Base-by-base conservation (phyloP, 2,329 filamentous ascomycete genomes). In the Fusarium longipes region DNA sequence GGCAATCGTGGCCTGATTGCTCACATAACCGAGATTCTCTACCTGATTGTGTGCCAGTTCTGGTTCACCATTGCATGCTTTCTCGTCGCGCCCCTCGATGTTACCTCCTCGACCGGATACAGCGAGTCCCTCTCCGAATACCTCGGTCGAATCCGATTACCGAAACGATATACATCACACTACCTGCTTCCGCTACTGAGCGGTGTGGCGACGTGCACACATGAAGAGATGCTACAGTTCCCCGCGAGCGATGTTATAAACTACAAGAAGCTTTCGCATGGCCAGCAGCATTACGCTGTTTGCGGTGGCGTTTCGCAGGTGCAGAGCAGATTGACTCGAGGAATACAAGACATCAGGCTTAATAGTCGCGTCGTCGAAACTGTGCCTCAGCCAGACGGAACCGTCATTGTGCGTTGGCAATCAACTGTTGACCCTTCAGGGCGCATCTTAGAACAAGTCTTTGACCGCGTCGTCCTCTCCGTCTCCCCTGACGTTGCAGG, bases 131-230 rank as follows among this genome's bases (percentile, higher is more conserved):
- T 88, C 1, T 78, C 73, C 17, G 74, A 82, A 33, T 89, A 88
- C 62, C 68, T 85, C 8, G 55, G 73, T n/a, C 77, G 86, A n/a
- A 84, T 84, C 6, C 75, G 78, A 48, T 71, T 87, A 2, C 85
- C 86, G 0, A 74, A 72, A 8, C 79, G 80, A 27, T 87, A 85
- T 55, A 70, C 78, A 5, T 73, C 76, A 4, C 79, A 81, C 32
- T 88, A 88, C 67, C 71, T 89, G 9, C 74, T 88, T 0, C 86
- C 86, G 0, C 76, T 87, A 7, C 78, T 89, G 36, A 83, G 84
- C 48, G 81, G 81, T 58, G 83, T 87, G 8, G 81, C 82, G 6
- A 88, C 85, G 2, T 88, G 85, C 67, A 79, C 84, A 0, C 86
- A 87, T 53, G 75, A 78, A 3, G 78, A 81, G 29, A 73, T 87